A percentile compares a stretch with the other conserved stretches of the same genome.
phyloP scores from a whole-genome alignment of 2,329 filamentous ascomycete species.

The Scedosporium dehoogii region DNA sequence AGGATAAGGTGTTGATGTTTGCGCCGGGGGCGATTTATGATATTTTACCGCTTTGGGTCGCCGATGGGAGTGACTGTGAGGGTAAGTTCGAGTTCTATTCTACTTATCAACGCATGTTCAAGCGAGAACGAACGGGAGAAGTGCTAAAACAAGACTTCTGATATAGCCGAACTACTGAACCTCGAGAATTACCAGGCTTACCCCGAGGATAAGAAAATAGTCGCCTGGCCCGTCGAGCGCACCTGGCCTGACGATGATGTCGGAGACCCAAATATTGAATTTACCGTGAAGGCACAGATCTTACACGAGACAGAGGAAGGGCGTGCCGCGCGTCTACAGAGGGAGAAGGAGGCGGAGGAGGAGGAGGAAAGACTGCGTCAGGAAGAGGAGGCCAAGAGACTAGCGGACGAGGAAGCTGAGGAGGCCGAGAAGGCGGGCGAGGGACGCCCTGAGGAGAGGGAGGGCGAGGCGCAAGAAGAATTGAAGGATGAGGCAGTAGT shows the following conservation, averaged over 20 bases:
- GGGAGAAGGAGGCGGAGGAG: constrained; percentile 6
- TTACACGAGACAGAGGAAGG: constrained; percentile 18
- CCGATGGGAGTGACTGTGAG: constrained; percentile 25
- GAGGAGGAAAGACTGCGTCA: not conserved
- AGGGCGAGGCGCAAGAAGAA: not conserved
- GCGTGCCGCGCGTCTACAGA: constrained; percentile 12
- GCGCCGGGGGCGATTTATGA: constrained; percentile 32
- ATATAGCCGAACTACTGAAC: constrained; percentile 13
- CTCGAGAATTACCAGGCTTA: constrained; percentile 18
- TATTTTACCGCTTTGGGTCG: constrained; percentile 30
- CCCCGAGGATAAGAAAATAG: constrained; percentile 17
- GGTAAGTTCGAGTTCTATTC: constrained; percentile 15
- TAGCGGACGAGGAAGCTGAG: not conserved
- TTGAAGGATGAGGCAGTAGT: not conserved
- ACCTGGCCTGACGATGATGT: constrained; percentile 17
- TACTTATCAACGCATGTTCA: not conserved
- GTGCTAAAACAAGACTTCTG: not conserved
- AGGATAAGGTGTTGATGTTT: constrained; percentile 28
- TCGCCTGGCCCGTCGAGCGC: constrained; percentile 20
- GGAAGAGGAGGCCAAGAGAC: constrained; percentile 2
- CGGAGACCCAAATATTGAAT: constrained; percentile 17
- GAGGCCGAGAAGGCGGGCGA: not conserved
- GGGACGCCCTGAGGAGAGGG: not conserved
- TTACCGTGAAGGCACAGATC: constrained; percentile 21
- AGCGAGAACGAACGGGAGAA: not conserved